Percentiles rank a stretch among this genome's conserved stretches.
Evolutionary conservation across 208 protist species (phyloP).

Genomic region (Novymonas esmeraldas): DNA sequence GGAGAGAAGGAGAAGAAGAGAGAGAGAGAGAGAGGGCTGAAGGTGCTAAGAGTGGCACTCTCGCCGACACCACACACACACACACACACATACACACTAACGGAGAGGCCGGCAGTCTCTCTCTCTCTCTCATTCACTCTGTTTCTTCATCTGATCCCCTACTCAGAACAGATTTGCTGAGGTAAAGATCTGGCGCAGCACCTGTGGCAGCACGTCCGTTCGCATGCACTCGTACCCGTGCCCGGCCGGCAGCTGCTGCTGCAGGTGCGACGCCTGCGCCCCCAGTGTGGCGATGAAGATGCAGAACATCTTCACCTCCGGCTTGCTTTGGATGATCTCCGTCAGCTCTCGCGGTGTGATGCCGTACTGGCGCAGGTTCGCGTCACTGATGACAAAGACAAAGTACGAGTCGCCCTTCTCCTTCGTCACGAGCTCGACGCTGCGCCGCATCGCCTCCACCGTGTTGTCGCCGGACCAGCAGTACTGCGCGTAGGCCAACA

Average conservation of each 20-base stretch:
- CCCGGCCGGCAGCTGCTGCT: conserved; percentile 74
- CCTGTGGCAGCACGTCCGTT: conserved; percentile 80
- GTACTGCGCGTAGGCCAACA: conserved; percentile 94
- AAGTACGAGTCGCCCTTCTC: conserved; percentile 92
- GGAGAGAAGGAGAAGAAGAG: conserved; percentile 18
- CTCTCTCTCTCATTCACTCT: background rate
- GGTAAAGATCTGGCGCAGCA: conserved; percentile 89
- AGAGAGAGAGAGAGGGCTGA: conserved; percentile 16
- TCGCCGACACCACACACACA: background rate
- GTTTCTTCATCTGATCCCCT: background rate
- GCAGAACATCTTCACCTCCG: conserved; percentile 89
- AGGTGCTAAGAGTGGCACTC: too few relatives aligned
- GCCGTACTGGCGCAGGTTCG: conserved; percentile 94
- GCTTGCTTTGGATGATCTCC: conserved; percentile 66
- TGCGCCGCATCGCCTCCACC: conserved; percentile 81
- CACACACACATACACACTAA: background rate
- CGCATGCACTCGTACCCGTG: conserved; percentile 91
- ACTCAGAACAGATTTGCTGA: conserved; percentile 70
- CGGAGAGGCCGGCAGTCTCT: background rate
- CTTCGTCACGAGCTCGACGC: conserved; percentile 70
- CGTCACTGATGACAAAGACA: conserved; percentile 95
- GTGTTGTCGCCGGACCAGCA: conserved; percentile 94
- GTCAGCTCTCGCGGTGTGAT: conserved; percentile 79
- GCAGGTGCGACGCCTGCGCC: conserved; percentile 76
- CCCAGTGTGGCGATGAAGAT: conserved; percentile 92